Conservation (phyloP, 345 rosid genomes). For the Carallia brachiata region DNA sequence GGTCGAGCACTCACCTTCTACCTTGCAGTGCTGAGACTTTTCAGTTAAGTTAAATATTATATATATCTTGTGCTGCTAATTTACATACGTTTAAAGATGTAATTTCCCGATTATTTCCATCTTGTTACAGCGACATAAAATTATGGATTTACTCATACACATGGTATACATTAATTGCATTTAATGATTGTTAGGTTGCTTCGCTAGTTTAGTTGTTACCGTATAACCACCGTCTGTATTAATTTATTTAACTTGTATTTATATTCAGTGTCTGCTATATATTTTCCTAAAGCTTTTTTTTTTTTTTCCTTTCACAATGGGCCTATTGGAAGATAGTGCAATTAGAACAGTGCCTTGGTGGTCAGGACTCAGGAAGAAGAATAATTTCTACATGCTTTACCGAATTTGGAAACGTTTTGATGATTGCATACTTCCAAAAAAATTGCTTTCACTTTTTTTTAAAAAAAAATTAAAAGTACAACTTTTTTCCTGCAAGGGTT, state of each 20-base stretch:
- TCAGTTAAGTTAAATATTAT: background rate
- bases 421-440: slow-evolving; percentile 28
- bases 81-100: background rate
- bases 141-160: too few relatives aligned
- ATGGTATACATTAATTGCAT: too few relatives aligned
- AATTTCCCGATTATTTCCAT: background rate
- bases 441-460: slow-evolving; percentile 21
- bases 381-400: slow-evolving; percentile 23
- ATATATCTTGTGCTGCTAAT: background rate
- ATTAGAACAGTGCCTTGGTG: slow-evolving; percentile 28
- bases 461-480: background rate
- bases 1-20: too few relatives aligned
- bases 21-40: background rate
- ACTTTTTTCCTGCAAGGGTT: slow-evolving; percentile 6
- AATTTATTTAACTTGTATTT: too few relatives aligned
- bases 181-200: too few relatives aligned
- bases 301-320: too few relatives aligned
- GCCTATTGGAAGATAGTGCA: slow-evolving; percentile 23
- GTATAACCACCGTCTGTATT: too few relatives aligned
- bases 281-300: too few relatives aligned
- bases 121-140: too few relatives aligned
- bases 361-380: slow-evolving; percentile 11
- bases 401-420: slow-evolving; percentile 16
- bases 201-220: too few relatives aligned
- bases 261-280: too few relatives aligned